These are phyloP conservation scores for Lasiodiplodia sp. DNA, from an alignment of 2,329 filamentous ascomycete species.

Conservation along the genomic window DNA sequence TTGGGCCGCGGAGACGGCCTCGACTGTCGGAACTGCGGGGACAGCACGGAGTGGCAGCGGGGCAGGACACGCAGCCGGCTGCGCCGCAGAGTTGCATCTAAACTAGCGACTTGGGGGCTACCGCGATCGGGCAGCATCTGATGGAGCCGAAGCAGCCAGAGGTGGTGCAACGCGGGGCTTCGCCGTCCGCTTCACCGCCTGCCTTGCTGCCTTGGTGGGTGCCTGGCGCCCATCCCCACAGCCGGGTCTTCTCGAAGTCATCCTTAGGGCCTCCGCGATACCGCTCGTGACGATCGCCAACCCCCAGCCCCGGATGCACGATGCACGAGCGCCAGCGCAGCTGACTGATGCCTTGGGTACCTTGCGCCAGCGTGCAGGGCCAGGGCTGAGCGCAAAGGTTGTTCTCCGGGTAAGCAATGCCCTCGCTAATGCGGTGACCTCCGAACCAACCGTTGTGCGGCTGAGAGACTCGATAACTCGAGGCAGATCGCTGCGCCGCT, in stretches of 20 bases:
- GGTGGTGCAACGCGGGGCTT: not conserved
- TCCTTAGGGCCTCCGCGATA: slow-evolving; percentile 18
- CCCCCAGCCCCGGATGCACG: slow-evolving; percentile 1
- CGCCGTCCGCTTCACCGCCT: not conserved
- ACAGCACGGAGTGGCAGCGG: not conserved
- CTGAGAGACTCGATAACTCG: not conserved
- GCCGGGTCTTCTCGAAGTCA: slow-evolving; percentile 22
- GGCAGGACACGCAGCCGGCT: not conserved
- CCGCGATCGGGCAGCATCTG: slow-evolving; percentile 5
- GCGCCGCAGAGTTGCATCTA: slow-evolving; percentile 19
- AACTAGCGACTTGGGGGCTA: slow-evolving; percentile 7
- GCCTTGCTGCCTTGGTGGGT: slow-evolving; percentile 15
- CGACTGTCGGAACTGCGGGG: slow-evolving; percentile 10
- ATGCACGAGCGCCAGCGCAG: not conserved
- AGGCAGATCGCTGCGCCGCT: not conserved
- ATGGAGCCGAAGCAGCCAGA: slow-evolving; percentile 18
- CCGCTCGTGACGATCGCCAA: slow-evolving; percentile 22
- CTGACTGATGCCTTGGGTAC: slow-evolving; percentile 24
- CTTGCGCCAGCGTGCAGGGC: slow-evolving; percentile 8
- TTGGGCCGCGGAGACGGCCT: slow-evolving; percentile 12
- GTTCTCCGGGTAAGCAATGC: not conserved
- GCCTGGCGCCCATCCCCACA: slow-evolving; percentile 16
- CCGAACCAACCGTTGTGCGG: slow-evolving; percentile 4
- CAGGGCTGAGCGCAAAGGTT: slow-evolving; percentile 3
- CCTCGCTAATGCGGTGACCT: not conserved